phyloP scores from a whole-genome alignment of 176 grass and related monocot genomes.

The Avena atlantica region DNA sequence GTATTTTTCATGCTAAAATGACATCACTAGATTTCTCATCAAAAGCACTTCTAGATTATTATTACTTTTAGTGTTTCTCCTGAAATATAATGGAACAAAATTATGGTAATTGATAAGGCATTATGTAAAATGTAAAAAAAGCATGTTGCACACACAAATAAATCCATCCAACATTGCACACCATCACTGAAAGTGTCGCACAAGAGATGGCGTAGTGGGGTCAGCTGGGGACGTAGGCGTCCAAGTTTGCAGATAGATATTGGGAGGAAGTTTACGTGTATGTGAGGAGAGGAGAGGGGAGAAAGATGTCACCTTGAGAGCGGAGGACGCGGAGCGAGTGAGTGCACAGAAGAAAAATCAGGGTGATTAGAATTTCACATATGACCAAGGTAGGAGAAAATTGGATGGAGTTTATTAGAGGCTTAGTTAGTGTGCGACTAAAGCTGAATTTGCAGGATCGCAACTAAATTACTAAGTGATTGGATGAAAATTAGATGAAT shows the following conservation, averaged over 20 bases:
- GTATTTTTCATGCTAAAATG: background rate
- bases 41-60: background rate
- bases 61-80: background rate
- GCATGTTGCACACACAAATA: constrained; percentile 11
- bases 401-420: background rate
- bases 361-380: background rate
- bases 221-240: background rate
- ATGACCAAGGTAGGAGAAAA: background rate
- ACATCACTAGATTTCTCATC: background rate
- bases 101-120: constrained; percentile 5
- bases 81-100: constrained; percentile 3
- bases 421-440: background rate
- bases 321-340: background rate
- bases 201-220: background rate
- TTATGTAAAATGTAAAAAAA: constrained; percentile 3
- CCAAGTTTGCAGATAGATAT: constrained; percentile 10
- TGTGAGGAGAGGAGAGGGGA: background rate
- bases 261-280: background rate
- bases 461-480: background rate
- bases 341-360: constrained; percentile 10
- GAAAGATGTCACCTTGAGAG: constrained; percentile 16
- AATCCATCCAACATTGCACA: background rate
- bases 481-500: constrained; percentile 2
- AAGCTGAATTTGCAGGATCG: background rate
- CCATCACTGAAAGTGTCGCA: background rate